A percentile compares a stretch with the other conserved stretches of the same genome.
Evolutionary conservation across 352 stramenopile genomes (phyloP).

Genomic region (Phytophthora megakarya): DNA sequence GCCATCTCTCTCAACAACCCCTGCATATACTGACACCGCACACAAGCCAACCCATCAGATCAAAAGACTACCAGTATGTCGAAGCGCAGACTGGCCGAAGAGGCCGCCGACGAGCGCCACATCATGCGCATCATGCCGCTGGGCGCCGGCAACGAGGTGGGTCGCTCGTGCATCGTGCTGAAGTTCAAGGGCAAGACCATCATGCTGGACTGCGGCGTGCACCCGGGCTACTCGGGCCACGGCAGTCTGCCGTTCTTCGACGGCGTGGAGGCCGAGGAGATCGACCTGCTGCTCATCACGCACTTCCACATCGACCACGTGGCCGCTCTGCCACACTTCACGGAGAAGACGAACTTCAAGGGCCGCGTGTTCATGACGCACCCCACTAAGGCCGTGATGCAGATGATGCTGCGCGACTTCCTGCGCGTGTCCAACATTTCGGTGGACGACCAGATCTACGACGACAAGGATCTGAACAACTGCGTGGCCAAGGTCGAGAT

Average conservation of each 20-base stretch:
- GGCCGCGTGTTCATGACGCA: conserved; percentile 99
- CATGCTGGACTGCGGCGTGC: conserved; percentile 93
- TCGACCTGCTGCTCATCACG: conserved; percentile 98
- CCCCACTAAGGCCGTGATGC: conserved; percentile 98
- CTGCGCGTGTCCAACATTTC: conserved; percentile 94
- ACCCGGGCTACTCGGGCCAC: conserved; percentile 95
- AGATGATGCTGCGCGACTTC: conserved; percentile 98
- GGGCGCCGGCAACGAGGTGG: conserved; percentile 98
- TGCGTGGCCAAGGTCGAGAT: conserved; percentile 98
- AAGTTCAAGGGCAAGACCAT: conserved; percentile 99
- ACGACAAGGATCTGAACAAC: conserved; percentile 95
- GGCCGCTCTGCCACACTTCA: conserved; percentile 98
- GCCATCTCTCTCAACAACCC: not conserved
- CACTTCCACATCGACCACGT: conserved; percentile 99
- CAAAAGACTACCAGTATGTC: conserved; percentile 44
- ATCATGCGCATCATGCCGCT: conserved; percentile 95
- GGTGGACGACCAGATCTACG: conserved; percentile 93
- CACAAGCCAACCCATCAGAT: not conserved
- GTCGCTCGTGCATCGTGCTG: conserved; percentile 99
- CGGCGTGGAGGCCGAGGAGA: conserved; percentile 93
- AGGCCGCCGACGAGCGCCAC: conserved; percentile 83
- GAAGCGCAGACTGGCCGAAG: conserved; percentile 75
- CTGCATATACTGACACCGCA: conserved; percentile 9
- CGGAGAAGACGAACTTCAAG: conserved; percentile 98
- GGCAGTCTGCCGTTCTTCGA: conserved; percentile 98